Base-by-base conservation (phyloP, 2,329 filamentous ascomycete genomes). In the Calonectria ilicicola region DNA sequence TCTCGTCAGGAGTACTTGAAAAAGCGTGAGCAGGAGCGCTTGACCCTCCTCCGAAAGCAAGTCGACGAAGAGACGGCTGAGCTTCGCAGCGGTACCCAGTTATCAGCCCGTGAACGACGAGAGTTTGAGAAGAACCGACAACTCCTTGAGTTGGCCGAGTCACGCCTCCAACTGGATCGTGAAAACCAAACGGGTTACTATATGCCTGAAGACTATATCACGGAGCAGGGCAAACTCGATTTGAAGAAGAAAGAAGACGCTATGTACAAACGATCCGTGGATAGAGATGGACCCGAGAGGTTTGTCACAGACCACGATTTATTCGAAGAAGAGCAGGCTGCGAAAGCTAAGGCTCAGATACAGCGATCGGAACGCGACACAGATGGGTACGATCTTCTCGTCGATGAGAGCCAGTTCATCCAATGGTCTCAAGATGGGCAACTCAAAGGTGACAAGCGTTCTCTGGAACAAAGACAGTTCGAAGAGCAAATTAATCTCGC, bases 161-260 rank as follows among this genome's bases (percentile, higher is more conserved):
- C 97, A 82, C 90, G 96, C 9, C 29, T 32, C 29, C 29, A 32
- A 26, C 86, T 96, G 68, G 91, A 91, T 51, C 98, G 99, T 75
- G 96, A 98, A 81, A 96, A 98, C 77, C 92, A 98, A 82, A 90
- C 93, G 23, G 96, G 98, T 85, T 96, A 96, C 2, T 99, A 98
- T 84, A 93, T 99, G 86, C 97, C 96, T 0, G 96, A 98, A 75
- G 95, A 98, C 82, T 98, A 98, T 81, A 96, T 98, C 74, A 98
- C 94, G 0, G 95, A 97, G 82, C 96, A 96, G 84, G 95, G 95
- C 26, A 97, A 97, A 81, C 93, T 98, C 74, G 94, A 98, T 81
- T 89, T 90, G 77, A 95, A 94, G 82, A 94, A 94, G 82, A 98
- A 98, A 82, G 91, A 97, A 75, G 94, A 97, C 27, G 95, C 94